Percentiles rank a stretch among this genome's conserved stretches.
Conservation (phyloP, 2,329 filamentous ascomycete species). For the Lachnellula occidentalis region DNA sequence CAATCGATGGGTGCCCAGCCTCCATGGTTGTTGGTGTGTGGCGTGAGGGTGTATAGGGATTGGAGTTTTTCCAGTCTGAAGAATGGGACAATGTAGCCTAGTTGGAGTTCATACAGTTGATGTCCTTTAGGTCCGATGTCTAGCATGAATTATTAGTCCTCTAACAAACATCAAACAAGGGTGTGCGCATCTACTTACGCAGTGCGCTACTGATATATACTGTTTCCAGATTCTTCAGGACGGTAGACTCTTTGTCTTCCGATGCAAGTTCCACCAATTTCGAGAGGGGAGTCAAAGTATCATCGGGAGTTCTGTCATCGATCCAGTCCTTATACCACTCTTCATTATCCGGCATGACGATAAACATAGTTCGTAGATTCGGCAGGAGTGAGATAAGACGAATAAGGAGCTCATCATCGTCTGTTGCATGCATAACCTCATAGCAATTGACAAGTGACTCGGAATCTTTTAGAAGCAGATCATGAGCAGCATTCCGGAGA, state of each 20-base stretch:
- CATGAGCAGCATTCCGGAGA: not conserved
- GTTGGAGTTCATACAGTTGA: slow-evolving; percentile 9
- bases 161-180: not conserved
- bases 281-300: not conserved
- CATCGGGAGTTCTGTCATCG: too few relatives aligned
- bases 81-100: slow-evolving; percentile 6
- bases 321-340: not conserved
- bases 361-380: slow-evolving; percentile 5
- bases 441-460: not conserved
- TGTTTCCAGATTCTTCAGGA: slow-evolving; percentile 6
- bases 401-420: not conserved
- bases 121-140: slow-evolving; percentile 8
- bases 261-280: slow-evolving; percentile 1
- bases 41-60: slow-evolving; percentile 7
- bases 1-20: slow-evolving; percentile 1
- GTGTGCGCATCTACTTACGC: slow-evolving; percentile 1
- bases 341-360: slow-evolving; percentile 1
- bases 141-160: not conserved
- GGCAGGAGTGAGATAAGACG: slow-evolving; percentile 1
- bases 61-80: slow-evolving; percentile 5
- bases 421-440: not conserved
- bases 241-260: not conserved
- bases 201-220: slow-evolving; percentile 13
- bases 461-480: not conserved
- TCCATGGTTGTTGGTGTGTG: not conserved